Base-by-base conservation (phyloP, 2,329 filamentous ascomycete species). In the Alternaria angustiovoidea region DNA sequence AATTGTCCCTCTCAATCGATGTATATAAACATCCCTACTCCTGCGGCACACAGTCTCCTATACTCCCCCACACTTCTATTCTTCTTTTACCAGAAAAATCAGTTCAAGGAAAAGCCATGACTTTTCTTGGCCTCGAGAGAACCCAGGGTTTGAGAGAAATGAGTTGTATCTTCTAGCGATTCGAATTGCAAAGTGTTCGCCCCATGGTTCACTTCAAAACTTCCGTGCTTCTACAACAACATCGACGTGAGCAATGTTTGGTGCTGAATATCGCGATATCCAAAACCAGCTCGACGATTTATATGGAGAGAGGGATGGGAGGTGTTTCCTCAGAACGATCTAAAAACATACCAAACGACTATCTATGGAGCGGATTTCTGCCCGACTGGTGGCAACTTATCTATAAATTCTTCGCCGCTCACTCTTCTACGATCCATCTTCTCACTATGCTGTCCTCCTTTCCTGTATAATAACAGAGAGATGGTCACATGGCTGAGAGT, bases 101-200 rank as follows among this genome's bases (percentile, higher is more conserved):
- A n/a, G n/a, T n/a, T n/a, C n/a, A n/a, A n/a, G n/a, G n/a, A n/a
- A n/a, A n/a, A n/a, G n/a, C n/a, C n/a, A n/a, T n/a, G n/a, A n/a
- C n/a, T n/a, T n/a, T n/a, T n/a, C n/a, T n/a, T n/a, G n/a, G n/a
- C n/a, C n/a, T n/a, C n/a, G n/a, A n/a, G n/a, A n/a, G n/a, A n/a
- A n/a, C n/a, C n/a, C n/a, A n/a, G n/a, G n/a, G n/a, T n/a, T n/a
- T n/a, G n/a, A n/a, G n/a, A n/a, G n/a, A n/a, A n/a, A n/a, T n/a
- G n/a, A n/a, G n/a, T n/a, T n/a, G n/a, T n/a, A n/a, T n/a, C n/a
- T n/a, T n/a, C n/a, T n/a, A n/a, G 3, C 20, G 3, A 36, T 36
- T 14, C 12, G 7, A 7, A 16, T 0, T 36, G 28, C 1, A 30
- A 30, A 0, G 14, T 5, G 14, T 36, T 3, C 14, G 4, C 1